Evolutionary conservation across 140 eudicot species (phyloP).

Genomic region (Bidens hawaiensis): DNA sequence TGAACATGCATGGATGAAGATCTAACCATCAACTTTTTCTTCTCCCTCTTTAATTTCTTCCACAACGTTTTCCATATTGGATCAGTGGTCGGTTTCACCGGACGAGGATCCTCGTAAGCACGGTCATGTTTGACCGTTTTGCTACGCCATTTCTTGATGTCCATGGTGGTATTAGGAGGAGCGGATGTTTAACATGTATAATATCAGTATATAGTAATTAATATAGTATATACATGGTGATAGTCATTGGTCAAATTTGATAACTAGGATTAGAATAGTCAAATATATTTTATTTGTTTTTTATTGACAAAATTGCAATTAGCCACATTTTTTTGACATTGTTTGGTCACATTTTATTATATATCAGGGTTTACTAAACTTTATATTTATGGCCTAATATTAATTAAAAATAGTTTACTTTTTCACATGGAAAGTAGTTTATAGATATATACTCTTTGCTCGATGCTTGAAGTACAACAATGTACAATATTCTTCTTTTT

Average conservation of each 20-base stretch:
- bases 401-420: background rate
- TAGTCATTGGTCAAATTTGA: slow-evolving; percentile 20
- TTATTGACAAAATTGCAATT: background rate
- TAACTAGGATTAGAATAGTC: slow-evolving; percentile 14
- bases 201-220: background rate
- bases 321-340: slow-evolving; percentile 24
- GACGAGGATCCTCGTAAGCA: background rate
- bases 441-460: no score
- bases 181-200: background rate
- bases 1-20: slow-evolving; percentile 23
- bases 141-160: slow-evolving; percentile 25
- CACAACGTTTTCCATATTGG: slow-evolving; percentile 35
- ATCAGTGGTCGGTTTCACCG: background rate
- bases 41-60: slow-evolving; percentile 40
- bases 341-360: no score
- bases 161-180: slow-evolving; percentile 21
- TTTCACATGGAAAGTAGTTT: no score
- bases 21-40: slow-evolving; percentile 27
- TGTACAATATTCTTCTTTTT: background rate
- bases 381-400: background rate
- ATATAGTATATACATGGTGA: no score
- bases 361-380: slow-evolving; percentile 2
- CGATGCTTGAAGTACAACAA: background rate
- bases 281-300: slow-evolving; percentile 8
- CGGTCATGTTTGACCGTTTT: slow-evolving; percentile 9